Percentiles rank a stretch among this genome's conserved stretches.
phyloP scores from a whole-genome alignment of 2,329 filamentous ascomycete species.

The Colletotrichum gigasporum region DNA sequence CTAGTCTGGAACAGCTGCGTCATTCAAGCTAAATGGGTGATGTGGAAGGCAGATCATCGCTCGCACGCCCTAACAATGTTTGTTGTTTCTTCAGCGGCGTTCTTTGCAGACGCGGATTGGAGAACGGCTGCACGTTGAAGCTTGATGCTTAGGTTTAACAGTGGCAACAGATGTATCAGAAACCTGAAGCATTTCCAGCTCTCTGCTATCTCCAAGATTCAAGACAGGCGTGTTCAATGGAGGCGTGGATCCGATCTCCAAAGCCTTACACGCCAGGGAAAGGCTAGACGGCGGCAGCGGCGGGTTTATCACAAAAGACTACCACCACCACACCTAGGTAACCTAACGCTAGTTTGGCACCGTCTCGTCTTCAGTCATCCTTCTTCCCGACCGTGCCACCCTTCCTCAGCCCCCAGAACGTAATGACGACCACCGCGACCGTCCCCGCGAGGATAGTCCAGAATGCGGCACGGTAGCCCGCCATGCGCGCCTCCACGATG shows the following conservation, averaged over 20 bases:
- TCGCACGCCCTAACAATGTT: no score
- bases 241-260: neutral
- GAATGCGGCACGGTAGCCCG: slow-evolving; percentile 61
- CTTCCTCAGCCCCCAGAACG: slow-evolving; percentile 52
- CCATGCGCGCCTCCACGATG: slow-evolving; percentile 50
- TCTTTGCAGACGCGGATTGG: no score
- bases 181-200: no score
- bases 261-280: no score
- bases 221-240: no score
- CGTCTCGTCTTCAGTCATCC: slow-evolving; percentile 11
- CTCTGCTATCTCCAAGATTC: no score
- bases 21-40: neutral
- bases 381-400: slow-evolving; percentile 61
- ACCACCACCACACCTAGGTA: neutral
- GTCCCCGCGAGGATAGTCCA: slow-evolving; percentile 61
- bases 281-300: neutral
- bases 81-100: no score
- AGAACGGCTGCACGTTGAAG: no score
- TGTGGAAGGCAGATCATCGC: no score
- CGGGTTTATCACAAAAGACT: neutral
- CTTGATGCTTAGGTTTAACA: no score
- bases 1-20: neutral
- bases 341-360: neutral
- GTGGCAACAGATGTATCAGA: no score
- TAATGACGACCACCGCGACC: slow-evolving; percentile 48